Percentiles rank a stretch among this genome's conserved stretches.
phyloP scores from a whole-genome alignment of 1,139 yeast species.

The Zygoascus hellenicus region DNA sequence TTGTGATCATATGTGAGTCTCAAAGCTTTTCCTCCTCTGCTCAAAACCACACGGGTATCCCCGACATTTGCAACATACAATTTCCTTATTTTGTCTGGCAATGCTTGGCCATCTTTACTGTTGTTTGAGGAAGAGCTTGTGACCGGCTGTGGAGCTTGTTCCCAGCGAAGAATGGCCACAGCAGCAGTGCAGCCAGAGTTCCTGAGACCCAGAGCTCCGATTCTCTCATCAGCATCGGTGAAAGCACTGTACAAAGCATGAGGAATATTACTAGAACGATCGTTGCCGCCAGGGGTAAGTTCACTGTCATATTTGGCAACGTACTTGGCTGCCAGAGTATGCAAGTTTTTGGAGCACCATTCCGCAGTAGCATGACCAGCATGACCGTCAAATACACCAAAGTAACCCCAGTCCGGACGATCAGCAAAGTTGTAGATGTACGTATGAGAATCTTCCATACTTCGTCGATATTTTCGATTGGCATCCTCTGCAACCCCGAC shows the following conservation, averaged over 20 bases:
- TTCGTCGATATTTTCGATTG: slow-evolving; percentile 70
- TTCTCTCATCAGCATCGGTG: slow-evolving; percentile 64
- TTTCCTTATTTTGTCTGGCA: slow-evolving; percentile 41
- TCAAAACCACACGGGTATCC: slow-evolving; percentile 78
- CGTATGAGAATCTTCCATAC: slow-evolving; percentile 97
- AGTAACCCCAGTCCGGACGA: slow-evolving; percentile 86
- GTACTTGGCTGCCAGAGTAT: slow-evolving; percentile 54
- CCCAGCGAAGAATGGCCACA: slow-evolving; percentile 89
- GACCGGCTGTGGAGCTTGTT: slow-evolving; percentile 29
- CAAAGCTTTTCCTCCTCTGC: slow-evolving; percentile 65
- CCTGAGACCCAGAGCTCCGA: slow-evolving; percentile 53
- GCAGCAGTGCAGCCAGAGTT: slow-evolving; percentile 92
- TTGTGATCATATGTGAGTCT: slow-evolving; percentile 91
- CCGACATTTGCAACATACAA: slow-evolving; percentile 95
- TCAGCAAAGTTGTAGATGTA: slow-evolving; percentile 90
- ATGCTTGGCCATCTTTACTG: not conserved
- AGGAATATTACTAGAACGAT: slow-evolving; percentile 8
- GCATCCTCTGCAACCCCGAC: slow-evolving; percentile 91
- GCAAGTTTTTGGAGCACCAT: slow-evolving; percentile 91
- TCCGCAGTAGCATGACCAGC: slow-evolving; percentile 93
- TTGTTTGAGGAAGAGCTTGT: not conserved
- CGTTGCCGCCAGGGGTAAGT: slow-evolving; percentile 16
- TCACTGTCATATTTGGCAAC: slow-evolving; percentile 33
- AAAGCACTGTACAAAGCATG: slow-evolving; percentile 43
- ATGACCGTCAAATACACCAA: slow-evolving; percentile 96